Base-by-base conservation (phyloP, 2,329 filamentous ascomycete genomes). In the Colletotrichum sp. region DNA sequence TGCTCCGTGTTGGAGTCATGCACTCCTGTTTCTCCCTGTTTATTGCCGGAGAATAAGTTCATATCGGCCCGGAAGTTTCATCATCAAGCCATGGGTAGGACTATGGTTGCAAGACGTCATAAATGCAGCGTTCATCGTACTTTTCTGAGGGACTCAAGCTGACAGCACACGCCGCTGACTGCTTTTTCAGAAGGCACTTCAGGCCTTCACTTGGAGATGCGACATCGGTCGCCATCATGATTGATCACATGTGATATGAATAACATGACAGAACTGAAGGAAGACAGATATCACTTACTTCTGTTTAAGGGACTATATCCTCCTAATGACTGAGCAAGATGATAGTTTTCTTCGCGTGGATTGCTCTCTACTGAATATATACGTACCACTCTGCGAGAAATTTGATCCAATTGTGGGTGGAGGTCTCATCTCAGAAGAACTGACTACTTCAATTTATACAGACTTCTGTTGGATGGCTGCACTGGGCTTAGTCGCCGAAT, bases 161-260 rank as follows among this genome's bases (percentile, higher is more conserved):
- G 38, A 43, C 0, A n/a, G 38, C 5, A n/a, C 5, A 12, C 43
- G 43, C 6, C 43, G n/a, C n/a, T 48, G 43, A 48, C 3, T 48
- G 18, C 38, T 7, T 48, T 21, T 13, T 3, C n/a, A 52, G 6
- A 21, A 52, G 10, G 43, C 43, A 52, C 2, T 52, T 21, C n/a
- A 21, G 6, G n/a, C 43, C n/a, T 52, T 21, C n/a, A 13, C 3
- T n/a, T 52, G 43, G 1, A 52, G n/a, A 21, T 13, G 43, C 0
- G 18, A 52, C 43, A 13, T 52, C 43, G n/a, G 43, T 21, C n/a
- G n/a, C 0, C 43, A 8, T 13, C n/a, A 9, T 38, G 0, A 38
- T 38, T 38, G 1, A 13, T 13, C 43, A 1, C 10, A 13, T 21
- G 2, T 0, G 21, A 52, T 5, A 0, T 4, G 3, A 21, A 52